These are phyloP conservation scores for Mycena sanguinolenta DNA, from an alignment of 768 basidiomycete species.

Conservation along the genomic window DNA sequence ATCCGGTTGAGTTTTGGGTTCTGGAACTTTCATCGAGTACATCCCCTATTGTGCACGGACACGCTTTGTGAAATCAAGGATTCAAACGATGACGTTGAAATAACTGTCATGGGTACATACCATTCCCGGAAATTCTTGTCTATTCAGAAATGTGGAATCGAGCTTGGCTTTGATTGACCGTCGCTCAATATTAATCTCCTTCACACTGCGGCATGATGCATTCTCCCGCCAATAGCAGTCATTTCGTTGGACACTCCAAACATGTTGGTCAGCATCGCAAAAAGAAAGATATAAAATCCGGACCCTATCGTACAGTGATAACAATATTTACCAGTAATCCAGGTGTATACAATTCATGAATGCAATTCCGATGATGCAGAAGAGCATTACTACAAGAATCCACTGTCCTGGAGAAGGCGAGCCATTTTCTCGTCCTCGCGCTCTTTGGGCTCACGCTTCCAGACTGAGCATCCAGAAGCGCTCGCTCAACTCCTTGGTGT, in stretches of 20 bases:
- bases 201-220: no score
- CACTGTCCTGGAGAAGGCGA: slow-evolving; percentile 86
- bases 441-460: slow-evolving; percentile 93
- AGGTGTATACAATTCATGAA: slow-evolving; percentile 5
- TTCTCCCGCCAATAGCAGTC: no score
- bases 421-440: slow-evolving; percentile 98
- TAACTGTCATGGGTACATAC: no score
- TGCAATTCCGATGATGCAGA: neutral
- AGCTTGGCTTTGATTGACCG: no score
- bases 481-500: slow-evolving; percentile 80
- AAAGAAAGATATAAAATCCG: slow-evolving; percentile 21
- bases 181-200: no score
- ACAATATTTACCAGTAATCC: slow-evolving; percentile 28
- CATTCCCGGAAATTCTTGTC: no score
- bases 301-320: slow-evolving; percentile 25
- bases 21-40: no score
- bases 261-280: neutral
- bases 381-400: slow-evolving; percentile 70
- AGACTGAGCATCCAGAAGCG: slow-evolving; percentile 89
- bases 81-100: no score
- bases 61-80: no score
- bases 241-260: neutral
- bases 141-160: no score
- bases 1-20: no score
- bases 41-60: no score